phyloP scores from a whole-genome alignment of 2,329 filamentous ascomycete genomes.

The Xylaria sp. region DNA sequence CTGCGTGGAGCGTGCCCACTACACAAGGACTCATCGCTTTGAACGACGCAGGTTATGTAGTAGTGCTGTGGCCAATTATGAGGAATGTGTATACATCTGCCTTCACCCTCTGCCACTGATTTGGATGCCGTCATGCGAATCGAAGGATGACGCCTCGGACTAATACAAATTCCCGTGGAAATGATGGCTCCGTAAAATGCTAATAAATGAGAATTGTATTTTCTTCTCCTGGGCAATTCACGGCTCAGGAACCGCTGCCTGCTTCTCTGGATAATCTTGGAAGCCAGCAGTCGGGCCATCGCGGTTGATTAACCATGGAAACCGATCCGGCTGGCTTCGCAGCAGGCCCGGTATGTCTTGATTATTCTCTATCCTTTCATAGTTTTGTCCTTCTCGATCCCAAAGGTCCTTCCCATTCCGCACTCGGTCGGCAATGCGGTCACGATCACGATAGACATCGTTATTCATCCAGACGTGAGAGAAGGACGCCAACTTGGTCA shows the following conservation, averaged over 20 bases:
- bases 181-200: background rate
- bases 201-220: background rate
- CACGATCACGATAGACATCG: conserved; percentile 58
- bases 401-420: conserved; percentile 65
- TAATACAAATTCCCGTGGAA: background rate
- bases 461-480: conserved; percentile 66
- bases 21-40: background rate
- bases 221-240: background rate
- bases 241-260: background rate
- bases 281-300: conserved; percentile 61
- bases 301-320: conserved; percentile 59
- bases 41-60: background rate
- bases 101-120: background rate
- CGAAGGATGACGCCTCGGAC: background rate
- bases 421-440: conserved; percentile 62
- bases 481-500: conserved; percentile 67
- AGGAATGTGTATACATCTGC: background rate
- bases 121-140: background rate
- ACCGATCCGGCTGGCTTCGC: conserved; percentile 53
- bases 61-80: background rate
- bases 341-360: conserved; percentile 64
- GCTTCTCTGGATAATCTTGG: conserved; percentile 54
- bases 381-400: conserved; percentile 61
- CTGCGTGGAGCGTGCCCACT: background rate
- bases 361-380: conserved; percentile 61